Percentiles rank a stretch among this genome's conserved stretches.
Conservation (phyloP, 169 alveolate species). For the Plasmodium cynomolgi region DNA sequence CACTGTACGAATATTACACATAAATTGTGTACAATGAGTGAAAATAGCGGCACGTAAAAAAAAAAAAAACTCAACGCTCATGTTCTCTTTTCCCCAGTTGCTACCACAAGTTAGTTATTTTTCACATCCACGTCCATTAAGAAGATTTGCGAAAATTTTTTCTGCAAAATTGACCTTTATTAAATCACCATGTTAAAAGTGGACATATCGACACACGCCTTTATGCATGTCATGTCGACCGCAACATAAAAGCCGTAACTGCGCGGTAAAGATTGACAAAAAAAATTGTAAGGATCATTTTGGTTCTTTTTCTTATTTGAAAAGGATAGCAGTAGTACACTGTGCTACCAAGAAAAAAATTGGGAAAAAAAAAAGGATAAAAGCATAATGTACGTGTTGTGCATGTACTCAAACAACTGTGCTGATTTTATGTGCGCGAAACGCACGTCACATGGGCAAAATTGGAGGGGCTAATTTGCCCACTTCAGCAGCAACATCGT, state of each 20-base stretch:
- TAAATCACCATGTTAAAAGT: background rate
- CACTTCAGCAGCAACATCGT: background rate
- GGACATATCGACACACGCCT: background rate
- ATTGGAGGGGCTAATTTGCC: background rate
- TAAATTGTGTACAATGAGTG: background rate
- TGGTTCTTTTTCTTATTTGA: background rate
- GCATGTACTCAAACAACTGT: background rate
- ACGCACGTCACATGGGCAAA: background rate
- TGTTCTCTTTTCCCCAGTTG: background rate
- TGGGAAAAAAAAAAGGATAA: background rate
- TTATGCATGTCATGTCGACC: background rate
- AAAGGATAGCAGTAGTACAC: background rate
- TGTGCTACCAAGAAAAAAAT: background rate
- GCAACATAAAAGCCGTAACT: background rate
- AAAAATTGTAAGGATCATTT: background rate
- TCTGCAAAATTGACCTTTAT: background rate
- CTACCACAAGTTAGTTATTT: background rate
- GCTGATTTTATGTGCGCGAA: background rate
- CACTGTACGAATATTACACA: background rate
- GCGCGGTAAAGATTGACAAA: background rate
- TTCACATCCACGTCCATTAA: background rate
- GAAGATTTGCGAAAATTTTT: background rate
- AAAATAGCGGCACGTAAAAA: background rate
- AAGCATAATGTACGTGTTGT: background rate
- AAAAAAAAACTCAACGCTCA: background rate